Base-by-base conservation (phyloP, 2,329 filamentous ascomycete species). In the Aspergillus aculeatus region DNA sequence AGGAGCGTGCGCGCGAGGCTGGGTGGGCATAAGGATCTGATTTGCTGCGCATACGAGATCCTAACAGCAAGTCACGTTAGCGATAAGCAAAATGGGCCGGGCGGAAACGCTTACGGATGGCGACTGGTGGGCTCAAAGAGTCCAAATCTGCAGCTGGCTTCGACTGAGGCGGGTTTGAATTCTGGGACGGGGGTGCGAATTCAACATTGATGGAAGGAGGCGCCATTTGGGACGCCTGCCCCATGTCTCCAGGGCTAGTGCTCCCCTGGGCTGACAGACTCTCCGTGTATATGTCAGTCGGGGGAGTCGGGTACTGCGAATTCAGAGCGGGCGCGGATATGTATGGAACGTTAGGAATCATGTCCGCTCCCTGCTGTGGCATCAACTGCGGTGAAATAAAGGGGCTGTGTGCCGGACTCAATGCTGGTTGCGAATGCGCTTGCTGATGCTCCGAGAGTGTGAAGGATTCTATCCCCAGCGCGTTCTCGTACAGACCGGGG, bases 161-260 rank as follows among this genome's bases (percentile, higher is more conserved):
- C 21, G 83, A 81, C 29, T 85, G 84, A 63, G 89, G 89, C 71
- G 90, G 89, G 66, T 82, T 86, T 56, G 82, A 84, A 68, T 85
- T 85, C 59, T 84, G 80, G 55, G 89, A 85, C 9, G 88, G 88
- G 24, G 93, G 93, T 16, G 92, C 93, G 74, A 91, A 92, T 72
- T 96, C 91, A 68, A 97, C 95, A 71, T 95, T 96, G 76, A 97
- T 97, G 54, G 93, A 91, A 0, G 93, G 93, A n/a, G 93, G 91
- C 3, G 89, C 89, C 88, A 96, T 95, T 66, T 90, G 84, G 53
- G 88, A 85, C 50, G 84, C 86, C 71, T 84, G 87, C 5, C 86
- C 85, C 72, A 90, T 84, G 59, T 93, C 89, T 31, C 77, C 73
- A 24, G 77, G 77, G n/a, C 75, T 73, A 24, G 81, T 78, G 59